Conservation (phyloP, 176 grass and related monocot genomes). For the Musa beccarii region DNA sequence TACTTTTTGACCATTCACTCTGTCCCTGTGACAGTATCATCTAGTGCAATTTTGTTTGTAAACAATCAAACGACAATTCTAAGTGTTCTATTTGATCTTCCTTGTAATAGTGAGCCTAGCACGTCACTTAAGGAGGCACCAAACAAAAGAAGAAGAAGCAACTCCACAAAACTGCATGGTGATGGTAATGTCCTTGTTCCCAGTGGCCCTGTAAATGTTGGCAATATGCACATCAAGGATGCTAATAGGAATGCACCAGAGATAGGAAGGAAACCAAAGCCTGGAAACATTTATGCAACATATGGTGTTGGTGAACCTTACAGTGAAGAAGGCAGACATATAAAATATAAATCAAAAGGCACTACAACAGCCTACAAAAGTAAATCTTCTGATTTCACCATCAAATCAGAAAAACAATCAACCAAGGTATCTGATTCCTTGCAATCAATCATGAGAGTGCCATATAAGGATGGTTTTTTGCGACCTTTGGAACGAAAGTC, state of each 20-base stretch:
- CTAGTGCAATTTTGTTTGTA: neutral
- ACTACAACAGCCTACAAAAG: slow-evolving; percentile 34
- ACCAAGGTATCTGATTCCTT: neutral
- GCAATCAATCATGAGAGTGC: slow-evolving; percentile 32
- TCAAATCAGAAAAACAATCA: slow-evolving; percentile 29
- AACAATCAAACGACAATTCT: neutral
- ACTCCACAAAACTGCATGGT: slow-evolving; percentile 32
- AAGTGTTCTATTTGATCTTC: neutral
- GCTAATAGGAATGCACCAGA: slow-evolving; percentile 30
- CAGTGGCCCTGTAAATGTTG: slow-evolving; percentile 31
- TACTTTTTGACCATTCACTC: too few relatives aligned
- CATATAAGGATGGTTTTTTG: slow-evolving; percentile 43
- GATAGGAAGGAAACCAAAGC: slow-evolving; percentile 32
- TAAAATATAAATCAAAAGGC: slow-evolving; percentile 38
- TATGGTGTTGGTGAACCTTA: slow-evolving; percentile 30
- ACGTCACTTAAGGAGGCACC: slow-evolving; percentile 36
- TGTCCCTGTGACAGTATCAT: neutral
- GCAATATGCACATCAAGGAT: slow-evolving; percentile 33
- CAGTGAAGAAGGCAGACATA: slow-evolving; percentile 35
- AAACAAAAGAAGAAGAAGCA: slow-evolving; percentile 96
- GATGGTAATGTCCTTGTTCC: slow-evolving; percentile 34
- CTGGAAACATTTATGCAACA: slow-evolving; percentile 21
- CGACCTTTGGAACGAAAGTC: slow-evolving; percentile 44
- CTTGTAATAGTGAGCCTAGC: slow-evolving; percentile 53
- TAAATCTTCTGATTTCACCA: slow-evolving; percentile 41